Base-by-base conservation (phyloP, 106 monocot species). In the Apostasia ramifera region DNA sequence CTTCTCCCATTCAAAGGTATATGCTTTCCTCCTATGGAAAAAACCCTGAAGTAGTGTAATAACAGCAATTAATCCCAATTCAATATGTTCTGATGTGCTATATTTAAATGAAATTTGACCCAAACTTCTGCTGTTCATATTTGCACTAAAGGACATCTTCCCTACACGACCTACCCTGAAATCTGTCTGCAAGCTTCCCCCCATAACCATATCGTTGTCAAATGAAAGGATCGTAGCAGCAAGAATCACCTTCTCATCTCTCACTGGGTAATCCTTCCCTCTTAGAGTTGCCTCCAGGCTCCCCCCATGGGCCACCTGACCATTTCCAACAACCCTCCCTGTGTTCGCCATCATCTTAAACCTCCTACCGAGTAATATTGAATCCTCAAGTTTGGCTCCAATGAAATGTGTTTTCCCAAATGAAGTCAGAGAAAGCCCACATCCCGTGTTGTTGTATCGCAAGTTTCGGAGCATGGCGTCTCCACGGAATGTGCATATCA, bases 251-350 rank as follows among this genome's bases (percentile, higher is more conserved):
- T 82, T 89, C 43, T 97, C 92, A 57, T 97, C 89, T 58, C 89
- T 86, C 56, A 83, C 89, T 26, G 95, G 95, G 44, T 84, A 92
- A 77, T 97, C 78, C 81, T 66, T 86, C n/a, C 95, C 86, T 74
- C 66, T 71, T 2, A 97, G 1, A 1, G 75, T 79, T 9, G 74
- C 77, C 61, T 92, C 89, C 44, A 97, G 54, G 47, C 78, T 65
- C 2, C 95, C 92, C 7, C 92, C 95, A 67, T 86, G 69, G 5
- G 84, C 86, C 41, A 73, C 70, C 55, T 83, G 84, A 52, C 83
- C 78, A 53, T 70, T 59, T 5, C 95, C 89, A 2, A 57, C 41
- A 57, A 89, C 43, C 40, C 74, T 70, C 2, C 95, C 95, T 9
- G 73, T 26, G 55, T 89, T 87, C 54, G 72, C 5, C 5, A 50